Base-by-base conservation (phyloP, 768 basidiomycete genomes). In the Tulasnella sp. region DNA sequence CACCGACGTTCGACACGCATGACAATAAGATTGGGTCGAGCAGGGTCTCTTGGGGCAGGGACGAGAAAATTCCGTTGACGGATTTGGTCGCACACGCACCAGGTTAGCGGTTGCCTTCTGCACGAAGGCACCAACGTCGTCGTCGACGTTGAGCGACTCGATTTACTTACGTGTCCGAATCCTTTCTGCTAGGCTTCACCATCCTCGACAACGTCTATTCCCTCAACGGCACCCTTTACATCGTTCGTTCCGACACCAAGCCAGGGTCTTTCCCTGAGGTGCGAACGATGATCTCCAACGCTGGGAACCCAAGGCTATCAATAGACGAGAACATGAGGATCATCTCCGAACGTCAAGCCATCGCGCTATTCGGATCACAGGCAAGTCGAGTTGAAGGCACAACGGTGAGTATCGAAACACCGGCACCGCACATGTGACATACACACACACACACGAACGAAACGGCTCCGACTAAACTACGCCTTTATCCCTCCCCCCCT, bases 201-300 rank as follows among this genome's bases (percentile, higher is more conserved):
- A 90, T 96, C 74, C 91, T 95, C 79, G 93, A 96, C 84, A 89
- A 88, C 77, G 87, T 98, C 15, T 97, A 93, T 82, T 84, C 95
- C 77, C 85, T 90, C 81, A 94, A 95, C 81, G 94, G 94, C 67
- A 91, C 92, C 10, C 88, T 93, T 55, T 95, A 91, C 83, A 86
- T 97, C 80, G 94, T 98, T 61, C 46, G 55, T 89, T 89, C 91
- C 3, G 91, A 92, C 4, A 90, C 94, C 83, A 85, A 90, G 29
- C 92, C 92, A 10, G 85, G 86, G 9, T 85, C 83, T 2, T 83
- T 95, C 67, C 96, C 96, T 15, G 87, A 91, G 70, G 84, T 90
- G 16, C 84, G 87, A 1, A 86, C 87, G 74, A 92, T 97, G 81
- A 91, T 89, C 35, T 95, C 93, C 16, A 91, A 90, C 20, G 93